phyloP scores from a whole-genome alignment of 352 stramenopile species.

The Phytophthora macrochlamydospora region DNA sequence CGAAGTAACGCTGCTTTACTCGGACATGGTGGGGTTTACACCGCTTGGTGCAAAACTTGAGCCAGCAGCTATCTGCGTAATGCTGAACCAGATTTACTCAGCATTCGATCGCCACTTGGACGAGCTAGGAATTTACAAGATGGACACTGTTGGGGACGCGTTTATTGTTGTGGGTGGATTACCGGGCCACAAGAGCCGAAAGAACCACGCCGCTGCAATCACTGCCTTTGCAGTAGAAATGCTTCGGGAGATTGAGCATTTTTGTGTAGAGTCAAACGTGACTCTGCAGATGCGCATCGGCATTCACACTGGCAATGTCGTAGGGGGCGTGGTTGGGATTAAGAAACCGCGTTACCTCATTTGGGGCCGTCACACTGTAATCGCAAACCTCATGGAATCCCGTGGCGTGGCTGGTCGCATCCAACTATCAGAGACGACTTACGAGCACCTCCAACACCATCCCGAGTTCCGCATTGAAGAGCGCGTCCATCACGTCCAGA shows the following conservation, averaged over 20 bases:
- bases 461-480: slow-evolving; percentile 63
- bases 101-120: slow-evolving; percentile 87
- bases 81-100: slow-evolving; percentile 86
- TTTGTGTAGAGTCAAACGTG: slow-evolving; percentile 67
- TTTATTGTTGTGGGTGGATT: slow-evolving; percentile 86
- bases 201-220: slow-evolving; percentile 76
- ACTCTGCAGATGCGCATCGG: slow-evolving; percentile 88
- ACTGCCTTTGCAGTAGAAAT: slow-evolving; percentile 85
- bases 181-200: slow-evolving; percentile 70
- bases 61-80: slow-evolving; percentile 67
- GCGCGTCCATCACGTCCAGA: slow-evolving; percentile 49
- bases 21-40: slow-evolving; percentile 88
- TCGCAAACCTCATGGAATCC: slow-evolving; percentile 85
- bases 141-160: slow-evolving; percentile 86
- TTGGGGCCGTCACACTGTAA: slow-evolving; percentile 80
- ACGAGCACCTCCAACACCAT: slow-evolving; percentile 51
- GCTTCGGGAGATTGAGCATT: slow-evolving; percentile 83
- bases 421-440: slow-evolving; percentile 69
- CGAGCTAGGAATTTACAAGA: slow-evolving; percentile 83
- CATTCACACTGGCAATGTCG: slow-evolving; percentile 83
- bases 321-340: slow-evolving; percentile 82
- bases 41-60: slow-evolving; percentile 62
- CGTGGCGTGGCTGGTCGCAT: slow-evolving; percentile 57
- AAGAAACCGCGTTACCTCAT: slow-evolving; percentile 89
- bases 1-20: slow-evolving; percentile 87